phyloP scores from a whole-genome alignment of 345 rosid species.

The Mallotus nudiflorus region DNA sequence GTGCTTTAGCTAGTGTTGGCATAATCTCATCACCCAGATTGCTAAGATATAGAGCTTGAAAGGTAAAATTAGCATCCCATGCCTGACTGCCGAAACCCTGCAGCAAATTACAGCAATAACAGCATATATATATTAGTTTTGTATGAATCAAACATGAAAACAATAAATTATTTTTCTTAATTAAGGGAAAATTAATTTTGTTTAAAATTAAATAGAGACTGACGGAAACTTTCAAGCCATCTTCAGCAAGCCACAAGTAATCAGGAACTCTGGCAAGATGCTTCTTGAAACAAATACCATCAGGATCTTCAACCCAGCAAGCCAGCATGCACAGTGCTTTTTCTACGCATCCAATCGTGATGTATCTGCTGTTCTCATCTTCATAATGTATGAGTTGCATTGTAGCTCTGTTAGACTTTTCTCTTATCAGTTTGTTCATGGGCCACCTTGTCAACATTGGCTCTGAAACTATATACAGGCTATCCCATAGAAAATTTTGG shows the following conservation, averaged over 20 bases:
- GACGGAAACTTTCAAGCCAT: conserved; percentile 69
- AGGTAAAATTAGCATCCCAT: conserved; percentile 54
- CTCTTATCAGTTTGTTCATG: conserved; percentile 26
- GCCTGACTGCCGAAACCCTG: conserved; percentile 62
- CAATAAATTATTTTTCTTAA: too few species aligned
- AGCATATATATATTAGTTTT: not conserved
- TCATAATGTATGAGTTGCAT: conserved; percentile 32
- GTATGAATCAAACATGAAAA: too few species aligned
- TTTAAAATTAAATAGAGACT: too few species aligned
- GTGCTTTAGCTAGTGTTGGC: conserved; percentile 34
- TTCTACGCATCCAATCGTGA: conserved; percentile 38
- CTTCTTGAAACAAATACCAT: conserved; percentile 51
- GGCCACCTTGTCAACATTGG: conserved; percentile 39
- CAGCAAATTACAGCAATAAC: too few species aligned
- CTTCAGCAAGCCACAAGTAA: conserved; percentile 67
- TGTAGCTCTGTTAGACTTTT: conserved; percentile 21
- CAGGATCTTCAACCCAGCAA: conserved; percentile 71
- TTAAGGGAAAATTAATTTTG: too few species aligned
- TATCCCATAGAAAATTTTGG: conserved; percentile 35
- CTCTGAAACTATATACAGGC: conserved; percentile 18
- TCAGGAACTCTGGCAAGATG: conserved; percentile 57
- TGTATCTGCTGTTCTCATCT: conserved; percentile 39
- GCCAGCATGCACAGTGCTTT: conserved; percentile 55
- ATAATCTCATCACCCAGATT: conserved; percentile 38
- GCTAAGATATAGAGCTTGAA: conserved; percentile 49